Percentiles rank a stretch among this genome's conserved stretches.
Evolutionary conservation across 2,329 filamentous ascomycete genomes (phyloP).

Genomic region (Fusarium nanum): DNA sequence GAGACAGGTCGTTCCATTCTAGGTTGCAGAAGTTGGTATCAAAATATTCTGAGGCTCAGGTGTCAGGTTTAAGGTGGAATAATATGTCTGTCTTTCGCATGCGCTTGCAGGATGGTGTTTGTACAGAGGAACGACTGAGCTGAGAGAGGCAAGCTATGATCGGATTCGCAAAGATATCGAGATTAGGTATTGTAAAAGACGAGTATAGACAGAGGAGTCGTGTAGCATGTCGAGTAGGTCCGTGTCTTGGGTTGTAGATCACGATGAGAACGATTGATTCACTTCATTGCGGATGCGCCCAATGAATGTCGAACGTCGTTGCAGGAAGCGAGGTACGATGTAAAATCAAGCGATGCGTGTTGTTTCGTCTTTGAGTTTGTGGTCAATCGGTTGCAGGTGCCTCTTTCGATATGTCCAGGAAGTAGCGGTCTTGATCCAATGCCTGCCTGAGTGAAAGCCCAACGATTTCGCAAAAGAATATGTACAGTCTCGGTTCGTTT

Average conservation of each 20-base stretch:
- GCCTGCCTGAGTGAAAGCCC: neutral
- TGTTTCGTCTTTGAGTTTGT: slow-evolving; percentile 12
- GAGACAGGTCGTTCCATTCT: slow-evolving; percentile 50
- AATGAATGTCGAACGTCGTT: slow-evolving; percentile 15
- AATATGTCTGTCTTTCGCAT: neutral
- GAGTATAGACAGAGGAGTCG: neutral
- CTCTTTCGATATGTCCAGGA: neutral
- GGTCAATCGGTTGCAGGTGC: slow-evolving; percentile 5
- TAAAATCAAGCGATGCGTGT: slow-evolving; percentile 17
- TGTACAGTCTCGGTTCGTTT: slow-evolving; percentile 13
- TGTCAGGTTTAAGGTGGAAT: neutral
- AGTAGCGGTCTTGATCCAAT: slow-evolving; percentile 1
- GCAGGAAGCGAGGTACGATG: slow-evolving; percentile 32
- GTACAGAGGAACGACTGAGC: slow-evolving; percentile 2
- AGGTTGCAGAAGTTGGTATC: neutral
- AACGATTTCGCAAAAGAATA: slow-evolving; percentile 11
- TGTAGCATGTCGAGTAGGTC: slow-evolving; percentile 26
- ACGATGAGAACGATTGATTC: slow-evolving; percentile 26
- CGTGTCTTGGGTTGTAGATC: slow-evolving; percentile 20
- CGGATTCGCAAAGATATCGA: slow-evolving; percentile 2
- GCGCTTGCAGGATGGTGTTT: neutral
- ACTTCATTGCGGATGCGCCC: slow-evolving; percentile 31
- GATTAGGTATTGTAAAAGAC: neutral
- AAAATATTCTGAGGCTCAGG: neutral
- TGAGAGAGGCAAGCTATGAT: neutral